Base-by-base conservation (phyloP, 1,284 basidiomycete genomes). In the Pseudomicrostroma phylloplanum region DNA sequence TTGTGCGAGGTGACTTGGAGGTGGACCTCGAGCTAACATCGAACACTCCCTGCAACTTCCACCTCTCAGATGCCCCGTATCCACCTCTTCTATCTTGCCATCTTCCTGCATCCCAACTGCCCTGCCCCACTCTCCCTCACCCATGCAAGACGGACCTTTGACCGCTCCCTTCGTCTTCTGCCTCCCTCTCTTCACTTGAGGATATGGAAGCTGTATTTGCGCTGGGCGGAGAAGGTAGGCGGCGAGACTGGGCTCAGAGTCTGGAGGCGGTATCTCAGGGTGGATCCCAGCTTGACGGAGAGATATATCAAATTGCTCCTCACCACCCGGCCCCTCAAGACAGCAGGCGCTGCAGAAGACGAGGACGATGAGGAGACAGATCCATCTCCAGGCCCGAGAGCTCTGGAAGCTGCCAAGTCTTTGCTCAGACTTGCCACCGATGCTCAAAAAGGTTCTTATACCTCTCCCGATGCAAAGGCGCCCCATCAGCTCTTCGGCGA, bases 181-280 rank as follows among this genome's bases (percentile, higher is more conserved):
- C 90, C 92, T 6, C 92, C 92, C 3, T 92, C 91, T 55, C 83
- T 97, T n/a, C 96, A 99, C 78, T 86, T 86, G 15, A 88, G 92
- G 46, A 86, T 98, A 67, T 99, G 96, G 96, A 86, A 89, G 21
- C 84, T 90, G 57, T 98, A 96, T 80, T 85, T 99, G n/a, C 83
- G 89, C 8, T 97, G 92, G 92, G 89, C 93, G 1, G 91, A 96
- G 82, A 79, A 83, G 30, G 86, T 85, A 21, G 90, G 91, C 61
- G 91, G 92, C n/a, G 81, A 86, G 56, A 90, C 90, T 0, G 89
- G 89, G 49, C 89, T 92, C 57, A 83, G 88, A 25, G 86, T 96
- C 17, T 98, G 94, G 83, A 85, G 93, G 62, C 86, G 96, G 48
- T 97, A 94, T 79, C 86, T 98, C 48, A 82, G 85, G 65, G 82